phyloP scores from a whole-genome alignment of 768 basidiomycete genomes.

The Cystobasidium onofrii region DNA sequence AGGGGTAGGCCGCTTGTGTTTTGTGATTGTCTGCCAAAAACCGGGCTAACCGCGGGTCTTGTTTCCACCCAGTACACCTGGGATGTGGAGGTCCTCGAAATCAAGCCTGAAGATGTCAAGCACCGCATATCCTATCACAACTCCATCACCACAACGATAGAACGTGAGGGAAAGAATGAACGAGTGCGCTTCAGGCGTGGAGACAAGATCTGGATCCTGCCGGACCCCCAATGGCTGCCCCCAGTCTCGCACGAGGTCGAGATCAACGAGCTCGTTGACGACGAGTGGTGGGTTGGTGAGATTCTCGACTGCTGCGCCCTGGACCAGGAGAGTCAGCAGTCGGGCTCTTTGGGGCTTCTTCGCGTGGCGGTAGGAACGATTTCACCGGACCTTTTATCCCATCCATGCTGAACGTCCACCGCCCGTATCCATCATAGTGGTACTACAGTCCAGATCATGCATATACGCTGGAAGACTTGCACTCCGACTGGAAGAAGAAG shows the following conservation, averaged over 20 bases:
- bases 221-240: slow-evolving; percentile 21
- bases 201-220: slow-evolving; percentile 25
- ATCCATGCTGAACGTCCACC: too few relatives aligned
- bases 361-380: neutral
- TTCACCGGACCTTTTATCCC: too few relatives aligned
- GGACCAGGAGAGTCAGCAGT: neutral
- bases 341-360: neutral
- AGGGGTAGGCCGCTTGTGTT: neutral
- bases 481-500: slow-evolving; percentile 29
- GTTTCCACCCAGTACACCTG: slow-evolving; percentile 25
- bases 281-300: slow-evolving; percentile 24
- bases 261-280: slow-evolving; percentile 18
- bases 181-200: slow-evolving; percentile 14
- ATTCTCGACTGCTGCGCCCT: slow-evolving; percentile 21
- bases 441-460: slow-evolving; percentile 9
- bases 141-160: neutral
- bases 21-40: too few relatives aligned
- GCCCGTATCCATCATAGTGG: slow-evolving; percentile 12
- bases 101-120: slow-evolving; percentile 18
- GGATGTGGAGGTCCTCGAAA: slow-evolving; percentile 4
- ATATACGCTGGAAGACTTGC: neutral
- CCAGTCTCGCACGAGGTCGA: slow-evolving; percentile 5
- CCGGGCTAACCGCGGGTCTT: too few relatives aligned
- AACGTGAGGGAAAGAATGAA: slow-evolving; percentile 25
- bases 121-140: slow-evolving; percentile 21